Conservation (phyloP, 2,329 filamentous ascomycete genomes). For the Ambrosiella cleistominuta region DNA sequence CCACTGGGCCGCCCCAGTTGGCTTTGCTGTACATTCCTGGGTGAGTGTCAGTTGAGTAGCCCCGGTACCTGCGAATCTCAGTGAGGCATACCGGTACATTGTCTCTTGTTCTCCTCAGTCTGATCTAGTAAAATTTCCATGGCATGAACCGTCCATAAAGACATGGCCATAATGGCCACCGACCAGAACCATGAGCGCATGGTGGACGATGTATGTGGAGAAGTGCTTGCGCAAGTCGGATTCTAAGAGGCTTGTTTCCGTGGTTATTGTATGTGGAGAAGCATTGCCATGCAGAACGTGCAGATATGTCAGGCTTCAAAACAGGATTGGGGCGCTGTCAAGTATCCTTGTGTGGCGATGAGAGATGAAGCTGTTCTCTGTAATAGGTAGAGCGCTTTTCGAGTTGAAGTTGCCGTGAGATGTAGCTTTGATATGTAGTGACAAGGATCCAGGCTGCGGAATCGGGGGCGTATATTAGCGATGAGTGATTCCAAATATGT, state of each 20-base stretch:
- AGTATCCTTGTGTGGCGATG: no score
- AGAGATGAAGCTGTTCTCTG: no score
- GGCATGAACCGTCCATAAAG: slow-evolving; percentile 34
- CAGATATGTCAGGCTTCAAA: no score
- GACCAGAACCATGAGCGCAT: slow-evolving; percentile 13
- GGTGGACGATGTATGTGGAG: no score
- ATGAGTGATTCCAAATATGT: background rate
- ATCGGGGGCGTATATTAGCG: background rate
- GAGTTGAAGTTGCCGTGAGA: no score
- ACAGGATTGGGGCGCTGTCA: no score
- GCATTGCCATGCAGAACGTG: no score
- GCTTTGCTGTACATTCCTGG: slow-evolving; percentile 83
- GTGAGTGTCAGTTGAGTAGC: slow-evolving; percentile 15
- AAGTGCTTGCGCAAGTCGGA: no score
- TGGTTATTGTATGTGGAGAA: no score
- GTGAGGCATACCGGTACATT: slow-evolving; percentile 39
- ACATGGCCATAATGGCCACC: slow-evolving; percentile 28
- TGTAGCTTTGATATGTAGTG: background rate
- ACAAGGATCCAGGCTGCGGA: background rate
- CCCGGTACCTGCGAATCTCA: no score
- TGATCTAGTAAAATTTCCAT: slow-evolving; percentile 48
- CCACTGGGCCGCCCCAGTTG: slow-evolving; percentile 71
- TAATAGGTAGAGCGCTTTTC: no score
- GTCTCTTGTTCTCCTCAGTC: slow-evolving; percentile 57
- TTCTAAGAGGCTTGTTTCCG: background rate